A percentile compares a stretch with the other conserved stretches of the same genome.
phyloP scores from a whole-genome alignment of 1,284 basidiomycete species.

The Trichosporon sp. region DNA sequence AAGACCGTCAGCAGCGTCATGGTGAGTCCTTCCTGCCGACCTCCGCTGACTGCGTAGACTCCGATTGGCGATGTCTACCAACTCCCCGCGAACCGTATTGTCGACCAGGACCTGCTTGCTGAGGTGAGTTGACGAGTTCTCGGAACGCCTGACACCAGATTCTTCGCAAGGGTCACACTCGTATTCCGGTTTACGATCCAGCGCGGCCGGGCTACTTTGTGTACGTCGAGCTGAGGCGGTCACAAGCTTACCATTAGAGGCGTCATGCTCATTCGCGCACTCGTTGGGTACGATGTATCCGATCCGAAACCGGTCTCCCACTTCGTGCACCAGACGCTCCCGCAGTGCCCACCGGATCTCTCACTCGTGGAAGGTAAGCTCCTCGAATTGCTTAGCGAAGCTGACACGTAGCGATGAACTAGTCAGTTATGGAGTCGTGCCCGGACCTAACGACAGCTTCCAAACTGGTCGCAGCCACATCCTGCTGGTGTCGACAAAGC shows the following conservation, averaged over 20 bases:
- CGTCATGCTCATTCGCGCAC: slow-evolving; percentile 45
- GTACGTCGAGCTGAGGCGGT: slow-evolving; percentile 32
- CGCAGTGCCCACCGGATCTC: slow-evolving; percentile 61
- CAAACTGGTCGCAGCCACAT: slow-evolving; percentile 93
- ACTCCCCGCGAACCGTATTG: slow-evolving; percentile 56
- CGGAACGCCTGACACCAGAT: slow-evolving; percentile 24
- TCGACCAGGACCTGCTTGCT: slow-evolving; percentile 68
- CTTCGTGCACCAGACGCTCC: slow-evolving; percentile 73
- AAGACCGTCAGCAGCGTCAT: slow-evolving; percentile 80
- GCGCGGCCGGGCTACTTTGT: slow-evolving; percentile 64
- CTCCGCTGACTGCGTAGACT: slow-evolving; percentile 42
- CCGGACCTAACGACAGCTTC: slow-evolving; percentile 58
- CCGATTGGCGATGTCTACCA: slow-evolving; percentile 59
- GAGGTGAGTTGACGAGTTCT: slow-evolving; percentile 60
- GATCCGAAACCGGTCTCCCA: slow-evolving; percentile 70
- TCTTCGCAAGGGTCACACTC: slow-evolving; percentile 59
- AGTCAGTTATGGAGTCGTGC: slow-evolving; percentile 18
- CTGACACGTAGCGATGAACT: slow-evolving; percentile 34
- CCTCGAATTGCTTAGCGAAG: not conserved
- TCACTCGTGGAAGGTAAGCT: slow-evolving; percentile 58
- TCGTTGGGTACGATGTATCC: slow-evolving; percentile 82
- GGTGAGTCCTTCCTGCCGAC: slow-evolving; percentile 49
- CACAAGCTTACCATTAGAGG: slow-evolving; percentile 28
- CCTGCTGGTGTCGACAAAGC: slow-evolving; percentile 76
- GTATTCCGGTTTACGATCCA: slow-evolving; percentile 84